These are phyloP conservation scores for Fragaria iinumae DNA, from an alignment of 306 rosid genomes.

Conservation along the genomic window DNA sequence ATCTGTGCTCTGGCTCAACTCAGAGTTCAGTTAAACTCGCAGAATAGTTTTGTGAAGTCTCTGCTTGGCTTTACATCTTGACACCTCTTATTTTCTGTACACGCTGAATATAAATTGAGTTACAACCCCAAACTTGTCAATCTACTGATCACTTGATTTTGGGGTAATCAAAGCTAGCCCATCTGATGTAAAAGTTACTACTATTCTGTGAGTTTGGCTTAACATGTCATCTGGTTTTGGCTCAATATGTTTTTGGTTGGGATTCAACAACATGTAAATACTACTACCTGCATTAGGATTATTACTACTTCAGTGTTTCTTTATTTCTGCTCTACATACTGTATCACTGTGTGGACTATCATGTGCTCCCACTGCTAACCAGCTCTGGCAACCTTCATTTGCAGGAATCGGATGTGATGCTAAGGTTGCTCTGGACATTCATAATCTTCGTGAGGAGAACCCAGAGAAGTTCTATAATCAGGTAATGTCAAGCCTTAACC, in stretches of 20 bases:
- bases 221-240: not conserved
- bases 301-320: not conserved
- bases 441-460: constrained; percentile 96
- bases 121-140: not conserved
- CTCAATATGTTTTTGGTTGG: not conserved
- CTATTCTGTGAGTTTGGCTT: not conserved
- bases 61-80: not conserved
- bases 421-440: constrained; percentile 97
- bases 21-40: not conserved
- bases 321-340: constrained; percentile 7
- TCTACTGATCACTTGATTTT: not conserved
- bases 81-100: not conserved
- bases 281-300: not conserved
- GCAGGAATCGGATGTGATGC: constrained; percentile 99
- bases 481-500: constrained; percentile 40
- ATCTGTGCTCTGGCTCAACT: not conserved
- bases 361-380: constrained; percentile 16
- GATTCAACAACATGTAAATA: constrained; percentile 7
- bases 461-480: constrained; percentile 97
- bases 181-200: not conserved
- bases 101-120: not conserved
- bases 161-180: not conserved
- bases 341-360: not conserved
- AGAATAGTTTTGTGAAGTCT: not conserved
- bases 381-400: constrained; percentile 30